Conservation (phyloP, 306 rosid genomes). For the Ochetophila trinervis region DNA sequence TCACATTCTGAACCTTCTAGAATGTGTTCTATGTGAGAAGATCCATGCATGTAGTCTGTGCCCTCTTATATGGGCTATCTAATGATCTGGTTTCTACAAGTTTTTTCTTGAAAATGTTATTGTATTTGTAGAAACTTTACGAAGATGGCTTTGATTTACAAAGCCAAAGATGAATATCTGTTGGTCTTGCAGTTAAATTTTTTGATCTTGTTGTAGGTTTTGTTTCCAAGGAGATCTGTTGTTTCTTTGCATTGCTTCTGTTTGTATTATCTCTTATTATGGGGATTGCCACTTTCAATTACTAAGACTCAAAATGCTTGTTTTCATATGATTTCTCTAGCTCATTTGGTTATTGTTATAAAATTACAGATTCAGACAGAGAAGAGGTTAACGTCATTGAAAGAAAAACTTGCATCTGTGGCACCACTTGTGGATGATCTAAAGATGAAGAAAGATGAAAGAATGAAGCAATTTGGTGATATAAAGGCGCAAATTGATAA, state of each 20-base stretch:
- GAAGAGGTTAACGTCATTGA: slow-evolving; percentile 69
- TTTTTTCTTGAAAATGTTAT: too few species aligned
- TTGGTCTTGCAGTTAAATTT: too few species aligned
- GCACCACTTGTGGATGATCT: slow-evolving; percentile 79
- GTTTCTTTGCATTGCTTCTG: neutral
- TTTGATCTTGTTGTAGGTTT: neutral
- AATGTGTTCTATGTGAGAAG: too few species aligned
- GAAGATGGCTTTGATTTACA: too few species aligned
- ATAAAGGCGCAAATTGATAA: slow-evolving; percentile 67
- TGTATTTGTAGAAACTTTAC: too few species aligned
- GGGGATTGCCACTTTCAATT: too few species aligned
- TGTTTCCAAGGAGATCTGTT: neutral
- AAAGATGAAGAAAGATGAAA: slow-evolving; percentile 70
- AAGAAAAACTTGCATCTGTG: slow-evolving; percentile 81
- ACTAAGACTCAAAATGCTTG: too few species aligned
- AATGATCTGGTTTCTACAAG: too few species aligned
- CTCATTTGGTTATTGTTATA: slow-evolving; percentile 21
- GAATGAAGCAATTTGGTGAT: slow-evolving; percentile 79
- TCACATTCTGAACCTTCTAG: too few species aligned
- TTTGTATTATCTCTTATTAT: neutral
- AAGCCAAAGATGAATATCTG: too few species aligned
- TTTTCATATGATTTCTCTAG: slow-evolving; percentile 19
- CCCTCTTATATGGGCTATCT: too few species aligned
- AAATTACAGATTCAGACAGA: slow-evolving; percentile 57
- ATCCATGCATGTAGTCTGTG: too few species aligned